Evolutionary conservation across 768 basidiomycete genomes (phyloP), one percentile per base, ranked within the genome.

Genomic region (Phylloporus sp.): DNA sequence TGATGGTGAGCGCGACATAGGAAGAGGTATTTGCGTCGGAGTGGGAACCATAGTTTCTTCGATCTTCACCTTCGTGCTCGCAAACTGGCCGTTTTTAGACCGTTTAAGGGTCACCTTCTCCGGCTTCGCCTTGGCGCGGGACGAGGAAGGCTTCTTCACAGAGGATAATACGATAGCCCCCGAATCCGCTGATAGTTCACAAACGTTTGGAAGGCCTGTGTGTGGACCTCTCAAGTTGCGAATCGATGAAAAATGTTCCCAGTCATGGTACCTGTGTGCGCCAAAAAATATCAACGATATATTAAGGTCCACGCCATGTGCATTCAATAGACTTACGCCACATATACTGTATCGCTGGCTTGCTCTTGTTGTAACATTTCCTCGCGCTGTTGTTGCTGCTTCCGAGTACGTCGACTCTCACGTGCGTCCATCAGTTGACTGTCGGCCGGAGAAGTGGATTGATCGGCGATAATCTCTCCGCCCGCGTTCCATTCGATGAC

Each of bases 231-330:
- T 73, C 43, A 92, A 69, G 64, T 90, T 93, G 37, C 92, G 85
- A 48, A 95, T 88, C n/a, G 86, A 89, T 11, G 88, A 91, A 59
- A 93, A 95, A 62, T 95, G 92, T 60, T 95, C 91, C 88, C 89
- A 93, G 64, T 92, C 89, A 59, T 93, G 86, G 63, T 91, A 94
- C 24, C 88, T 89, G 58, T 37, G 23, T 21, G 32, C 38, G 10
- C 46, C 38, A 21, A 22, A 21, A 22, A 47, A 46, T 40, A 60
- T 54, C 44, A 56, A 42, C 22, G 6, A 49, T 22, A n/a, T 22
- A 42, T 31, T 34, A 32, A 38, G 24, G 49, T 35, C 42, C 34
- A 21, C n/a, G 17, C n/a, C 18, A 42, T 52, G 46, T 46, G 38
- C 44, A 42, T 11, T 28, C n/a, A 44, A 51, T 44, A 42, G 20